Evolutionary conservation across 2,329 filamentous ascomycete genomes (phyloP), one percentile per base, ranked within the genome.

Genomic region (Coleophoma eucalyptorum): DNA sequence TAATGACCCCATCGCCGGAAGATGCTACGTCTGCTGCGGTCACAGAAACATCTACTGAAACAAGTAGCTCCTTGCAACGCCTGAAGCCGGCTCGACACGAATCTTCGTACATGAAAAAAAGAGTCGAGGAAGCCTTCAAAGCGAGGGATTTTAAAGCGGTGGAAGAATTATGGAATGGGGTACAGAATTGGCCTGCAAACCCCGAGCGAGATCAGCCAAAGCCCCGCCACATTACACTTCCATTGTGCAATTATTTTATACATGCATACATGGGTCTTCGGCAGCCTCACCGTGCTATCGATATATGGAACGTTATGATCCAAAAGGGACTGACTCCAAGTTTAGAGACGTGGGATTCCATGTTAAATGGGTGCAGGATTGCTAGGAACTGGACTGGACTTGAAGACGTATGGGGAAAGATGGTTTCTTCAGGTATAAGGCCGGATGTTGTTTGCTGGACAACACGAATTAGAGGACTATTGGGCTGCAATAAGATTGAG

Each of bases 401-500:
- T 53, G 79, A 85, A 50, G 74, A 74, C 1, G 76, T 91, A 32
- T 95, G 90, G 89, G 58, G 68, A 0, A 80, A 79, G 55, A 80
- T 94, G 68, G 61, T 78, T 3, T 63, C 62, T 8, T 77, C 81
- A 1, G 79, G 80, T 2, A 61, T 83, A 10, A 69, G 77, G 55
- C 81, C 90, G 4, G 89, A 93, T 65, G 67, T 67, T 6, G 62
- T 74, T 49, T 81, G 84, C 37, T 94, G 89, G 89, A 86, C 83
- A 8, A 81, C 83, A 13, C 79, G 86, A 21, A 80, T 94, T 41
- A 78, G 81, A 21, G 83, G 82, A 0, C 73, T 90, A 11, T 79
- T 91, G 50, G 72, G 76, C 38, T 69, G 75, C 43, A 76, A 78
- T 32, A 71, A 77, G 53, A 59, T 76, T 5, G 70, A 80, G 26